Base-by-base conservation (phyloP, 2,329 filamentous ascomycete genomes). In the Penicillium sp. region DNA sequence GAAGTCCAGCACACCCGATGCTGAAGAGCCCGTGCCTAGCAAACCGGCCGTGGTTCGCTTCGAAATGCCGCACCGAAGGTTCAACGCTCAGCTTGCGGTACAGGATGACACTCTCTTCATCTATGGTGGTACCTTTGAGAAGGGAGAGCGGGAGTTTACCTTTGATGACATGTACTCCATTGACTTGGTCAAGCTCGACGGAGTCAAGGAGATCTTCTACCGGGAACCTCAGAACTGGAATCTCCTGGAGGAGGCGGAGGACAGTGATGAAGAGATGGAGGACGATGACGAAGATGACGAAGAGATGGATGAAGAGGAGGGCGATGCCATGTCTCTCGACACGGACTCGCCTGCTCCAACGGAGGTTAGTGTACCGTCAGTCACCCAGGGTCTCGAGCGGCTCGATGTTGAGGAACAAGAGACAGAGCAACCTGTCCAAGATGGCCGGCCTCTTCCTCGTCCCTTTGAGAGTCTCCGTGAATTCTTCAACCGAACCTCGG, bases 141-240 rank as follows among this genome's bases (percentile, higher is more conserved):
- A 95, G 66, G 92, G 89, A 15, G 93, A 98, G 63, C 81, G 89
- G 20, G 93, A 98, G 69, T 95, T 88, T 63, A 97, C 91, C 0
- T 95, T 97, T 69, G 91, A 96, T 60, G 93, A 98, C 63, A 78
- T 98, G 70, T 95, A 95, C 72, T 86, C 89, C 2, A 84, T 97
- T 52, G 90, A 98, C 63, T 77, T 98, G n/a, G 91, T 87, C 52
- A 96, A 95, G 70, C 78, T 98, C 53, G 90, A 97, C 60, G 93
- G 93, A 3, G 92, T 93, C 57, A 92, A 90, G 67, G 87, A 96
- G 71, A 81, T 97, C 42, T 97, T 92, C 75, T 88, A 79, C 67
- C 80, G 89, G 46, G 87, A 95, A 59, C 84, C 91, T 59, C 82
- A 89, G 64, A 90, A 95, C 67, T 96, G 91, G 90, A 81, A 85